These are phyloP conservation scores for Hyaloscypha hepaticicola DNA, from an alignment of 495 filamentous ascomycete species.

Conservation along the genomic window DNA sequence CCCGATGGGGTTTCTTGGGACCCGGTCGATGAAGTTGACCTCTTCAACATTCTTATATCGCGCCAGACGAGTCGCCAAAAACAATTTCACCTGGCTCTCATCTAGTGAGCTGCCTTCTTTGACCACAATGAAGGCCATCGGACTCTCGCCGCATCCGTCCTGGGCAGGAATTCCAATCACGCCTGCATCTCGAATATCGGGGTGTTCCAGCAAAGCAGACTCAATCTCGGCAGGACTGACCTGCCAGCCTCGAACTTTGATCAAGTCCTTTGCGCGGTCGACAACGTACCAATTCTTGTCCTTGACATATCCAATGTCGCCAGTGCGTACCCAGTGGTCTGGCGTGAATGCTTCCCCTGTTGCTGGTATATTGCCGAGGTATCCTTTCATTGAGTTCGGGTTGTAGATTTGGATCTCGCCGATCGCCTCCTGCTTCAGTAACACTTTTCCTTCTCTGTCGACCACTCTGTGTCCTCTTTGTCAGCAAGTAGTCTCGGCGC, in stretches of 20 bases:
- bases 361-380: conserved; percentile 56
- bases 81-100: conserved; percentile 37
- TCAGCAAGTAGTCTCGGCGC: not conserved
- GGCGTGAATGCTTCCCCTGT: conserved; percentile 54
- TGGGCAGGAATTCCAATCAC: conserved; percentile 73
- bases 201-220: conserved; percentile 68
- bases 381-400: conserved; percentile 69
- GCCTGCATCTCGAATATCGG: conserved; percentile 68
- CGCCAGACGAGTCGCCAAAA: conserved; percentile 55
- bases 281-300: conserved; percentile 73
- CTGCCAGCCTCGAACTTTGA: conserved; percentile 85
- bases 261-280: conserved; percentile 81
- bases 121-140: conserved; percentile 41
- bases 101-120: conserved; percentile 47
- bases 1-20: conserved; percentile 69
- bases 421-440: too few relatives aligned
- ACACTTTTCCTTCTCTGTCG: conserved; percentile 33
- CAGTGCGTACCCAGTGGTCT: conserved; percentile 70
- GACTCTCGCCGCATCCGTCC: conserved; percentile 51
- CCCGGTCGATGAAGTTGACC: conserved; percentile 59
- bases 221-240: conserved; percentile 49
- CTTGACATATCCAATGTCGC: conserved; percentile 58
- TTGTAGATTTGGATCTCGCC: conserved; percentile 71
- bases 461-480: not conserved
- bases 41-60: conserved; percentile 61